phyloP scores from a whole-genome alignment of 1,284 basidiomycete genomes.

The Clitocybe nebularis region DNA sequence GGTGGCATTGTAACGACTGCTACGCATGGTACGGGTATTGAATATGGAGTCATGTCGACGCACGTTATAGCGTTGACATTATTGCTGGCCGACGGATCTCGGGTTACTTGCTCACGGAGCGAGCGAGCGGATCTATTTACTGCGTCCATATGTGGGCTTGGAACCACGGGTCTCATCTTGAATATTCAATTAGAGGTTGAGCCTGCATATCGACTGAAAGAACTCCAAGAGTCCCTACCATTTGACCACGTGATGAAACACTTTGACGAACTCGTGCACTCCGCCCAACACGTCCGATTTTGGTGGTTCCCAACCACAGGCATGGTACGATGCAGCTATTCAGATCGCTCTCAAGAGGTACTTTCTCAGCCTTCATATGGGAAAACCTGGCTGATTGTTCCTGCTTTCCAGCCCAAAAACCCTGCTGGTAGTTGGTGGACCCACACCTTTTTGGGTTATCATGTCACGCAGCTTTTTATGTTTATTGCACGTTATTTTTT shows the following conservation, averaged over 20 bases:
- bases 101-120: constrained; percentile 64
- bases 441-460: constrained; percentile 66
- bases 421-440: constrained; percentile 62
- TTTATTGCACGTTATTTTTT: constrained; percentile 63
- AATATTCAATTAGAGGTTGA: constrained; percentile 79
- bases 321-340: constrained; percentile 68
- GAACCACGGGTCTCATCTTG: constrained; percentile 89
- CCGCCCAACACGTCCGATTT: constrained; percentile 84
- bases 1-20: constrained; percentile 94
- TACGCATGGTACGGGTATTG: constrained; percentile 88
- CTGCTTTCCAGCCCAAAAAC: constrained; percentile 30
- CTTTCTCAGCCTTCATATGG: constrained; percentile 22
- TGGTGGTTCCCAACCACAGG: constrained; percentile 94
- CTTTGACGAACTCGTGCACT: constrained; percentile 54
- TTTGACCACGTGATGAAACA: constrained; percentile 63
- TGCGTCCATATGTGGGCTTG: constrained; percentile 91
- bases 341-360: constrained; percentile 78
- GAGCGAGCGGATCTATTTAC: constrained; percentile 79
- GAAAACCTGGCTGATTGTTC: constrained; percentile 8
- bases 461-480: constrained; percentile 77
- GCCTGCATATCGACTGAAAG: constrained; percentile 79
- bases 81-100: constrained; percentile 68
- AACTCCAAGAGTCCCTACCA: constrained; percentile 63
- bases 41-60: constrained; percentile 81
- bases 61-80: constrained; percentile 76